A percentile compares a stretch with the other conserved stretches of the same genome.
Evolutionary conservation across 768 basidiomycete genomes (phyloP).

Genomic region (Auricularia heimuer): DNA sequence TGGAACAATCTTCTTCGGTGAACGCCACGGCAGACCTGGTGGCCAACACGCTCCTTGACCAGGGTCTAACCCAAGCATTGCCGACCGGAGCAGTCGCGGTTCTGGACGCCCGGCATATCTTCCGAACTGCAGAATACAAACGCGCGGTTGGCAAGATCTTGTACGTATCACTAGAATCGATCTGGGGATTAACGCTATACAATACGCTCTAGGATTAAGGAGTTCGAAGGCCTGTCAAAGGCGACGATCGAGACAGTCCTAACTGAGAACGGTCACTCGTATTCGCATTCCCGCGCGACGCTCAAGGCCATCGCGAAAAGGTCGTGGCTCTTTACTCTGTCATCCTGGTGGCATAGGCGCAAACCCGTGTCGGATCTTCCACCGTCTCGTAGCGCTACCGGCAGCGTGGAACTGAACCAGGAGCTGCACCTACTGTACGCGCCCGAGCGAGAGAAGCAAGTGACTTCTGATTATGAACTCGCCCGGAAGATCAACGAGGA

Average conservation of each 20-base stretch:
- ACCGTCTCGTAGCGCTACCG: not conserved
- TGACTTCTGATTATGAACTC: constrained; percentile 1
- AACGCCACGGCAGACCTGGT: too few species aligned
- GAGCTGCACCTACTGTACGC: constrained; percentile 1
- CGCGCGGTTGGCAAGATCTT: too few species aligned
- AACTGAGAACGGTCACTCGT: constrained; percentile 8
- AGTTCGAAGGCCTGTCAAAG: constrained; percentile 5
- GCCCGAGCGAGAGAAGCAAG: constrained; percentile 3
- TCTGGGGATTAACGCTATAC: not conserved
- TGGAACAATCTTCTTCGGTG: too few species aligned
- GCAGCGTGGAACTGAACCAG: constrained; percentile 1
- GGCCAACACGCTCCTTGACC: too few species aligned
- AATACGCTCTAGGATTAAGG: not conserved
- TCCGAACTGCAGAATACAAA: too few species aligned
- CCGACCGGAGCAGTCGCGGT: too few species aligned
- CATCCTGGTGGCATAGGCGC: constrained; percentile 1
- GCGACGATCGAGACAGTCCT: constrained; percentile 4
- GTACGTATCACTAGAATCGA: too few species aligned
- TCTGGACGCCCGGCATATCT: too few species aligned
- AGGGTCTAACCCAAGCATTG: too few species aligned
- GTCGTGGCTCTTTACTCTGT: constrained; percentile 8
- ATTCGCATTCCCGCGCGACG: constrained; percentile 1
- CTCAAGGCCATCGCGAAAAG: constrained; percentile 3
- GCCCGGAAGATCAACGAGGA: constrained; percentile 6
- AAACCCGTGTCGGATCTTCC: not conserved